Conservation (phyloP, 2,329 filamentous ascomycete genomes). For the Escovopsis sp. region DNA sequence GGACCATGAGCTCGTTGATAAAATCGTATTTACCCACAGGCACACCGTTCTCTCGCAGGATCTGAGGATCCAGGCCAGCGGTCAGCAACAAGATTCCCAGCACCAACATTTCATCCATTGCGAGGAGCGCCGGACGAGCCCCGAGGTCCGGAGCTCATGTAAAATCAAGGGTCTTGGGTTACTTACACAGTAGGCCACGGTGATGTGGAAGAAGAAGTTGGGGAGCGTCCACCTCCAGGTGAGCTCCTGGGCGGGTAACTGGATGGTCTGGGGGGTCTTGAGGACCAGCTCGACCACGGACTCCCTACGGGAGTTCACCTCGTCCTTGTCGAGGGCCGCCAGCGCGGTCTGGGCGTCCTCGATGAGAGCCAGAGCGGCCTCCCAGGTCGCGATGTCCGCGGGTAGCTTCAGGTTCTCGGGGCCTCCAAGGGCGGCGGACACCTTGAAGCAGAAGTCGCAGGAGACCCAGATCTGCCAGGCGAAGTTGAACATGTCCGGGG, state of each 20-base stretch:
- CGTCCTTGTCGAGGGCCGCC: conserved; percentile 16
- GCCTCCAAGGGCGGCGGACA: conserved; percentile 19
- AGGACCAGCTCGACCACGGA: too few relatives aligned
- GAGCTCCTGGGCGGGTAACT: conserved; percentile 24
- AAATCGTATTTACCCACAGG: too few relatives aligned
- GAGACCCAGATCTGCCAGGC: conserved; percentile 23
- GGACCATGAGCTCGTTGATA: too few relatives aligned
- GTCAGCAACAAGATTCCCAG: too few relatives aligned
- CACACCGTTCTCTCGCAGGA: too few relatives aligned
- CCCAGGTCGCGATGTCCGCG: conserved; percentile 18
- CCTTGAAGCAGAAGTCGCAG: conserved; percentile 16
- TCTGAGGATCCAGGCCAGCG: too few relatives aligned
- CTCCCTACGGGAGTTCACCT: conserved; percentile 17
- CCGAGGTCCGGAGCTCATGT: too few relatives aligned
- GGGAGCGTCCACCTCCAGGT: conserved; percentile 9
- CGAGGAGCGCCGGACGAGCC: too few relatives aligned
- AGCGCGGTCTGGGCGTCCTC: conserved; percentile 15
- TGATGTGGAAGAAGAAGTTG: neutral
- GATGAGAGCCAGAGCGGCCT: conserved; percentile 20
- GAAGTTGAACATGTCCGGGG: conserved; percentile 28
- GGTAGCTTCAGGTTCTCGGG: conserved; percentile 11
- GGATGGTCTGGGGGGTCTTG: too few relatives aligned
- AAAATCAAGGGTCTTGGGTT: too few relatives aligned
- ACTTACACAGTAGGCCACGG: neutral
- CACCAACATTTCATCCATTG: too few relatives aligned